Percentiles rank a stretch among this genome's conserved stretches.
These are phyloP conservation scores for Bryum argenteum DNA, from an alignment of 225 moss, liverwort and hornwort genomes.

Conservation along the genomic window DNA sequence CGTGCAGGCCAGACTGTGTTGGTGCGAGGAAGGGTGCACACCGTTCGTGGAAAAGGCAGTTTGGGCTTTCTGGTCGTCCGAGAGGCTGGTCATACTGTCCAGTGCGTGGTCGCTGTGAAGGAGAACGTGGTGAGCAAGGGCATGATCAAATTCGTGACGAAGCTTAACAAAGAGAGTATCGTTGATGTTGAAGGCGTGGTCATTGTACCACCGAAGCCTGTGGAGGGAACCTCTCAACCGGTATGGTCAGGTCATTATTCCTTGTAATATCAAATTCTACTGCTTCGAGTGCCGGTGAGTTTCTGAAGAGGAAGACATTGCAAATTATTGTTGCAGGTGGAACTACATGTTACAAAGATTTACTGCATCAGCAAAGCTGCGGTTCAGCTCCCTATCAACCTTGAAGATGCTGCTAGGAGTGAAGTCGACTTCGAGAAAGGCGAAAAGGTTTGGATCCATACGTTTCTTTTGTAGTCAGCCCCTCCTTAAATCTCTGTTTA, in stretches of 20 bases:
- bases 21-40: conserved; percentile 84
- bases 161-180: conserved; percentile 80
- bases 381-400: conserved; percentile 75
- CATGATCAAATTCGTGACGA: conserved; percentile 77
- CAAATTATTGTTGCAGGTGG: conserved; percentile 59
- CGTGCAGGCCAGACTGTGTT: conserved; percentile 58
- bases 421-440: conserved; percentile 78
- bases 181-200: conserved; percentile 87
- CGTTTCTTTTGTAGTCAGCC: neutral
- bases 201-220: conserved; percentile 55
- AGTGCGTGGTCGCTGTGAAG: conserved; percentile 63
- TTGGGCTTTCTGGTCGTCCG: conserved; percentile 75
- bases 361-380: conserved; percentile 75
- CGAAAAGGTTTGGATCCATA: conserved; percentile 56
- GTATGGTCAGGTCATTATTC: conserved; percentile 30
- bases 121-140: conserved; percentile 76
- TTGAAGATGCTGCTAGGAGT: conserved; percentile 89
- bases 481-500: conserved; percentile 7
- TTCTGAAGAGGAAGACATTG: conserved; percentile 9
- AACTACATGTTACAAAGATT: conserved; percentile 74
- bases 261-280: neutral
- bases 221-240: conserved; percentile 71
- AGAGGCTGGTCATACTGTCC: conserved; percentile 79
- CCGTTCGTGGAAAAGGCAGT: conserved; percentile 66
- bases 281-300: neutral